These are phyloP conservation scores for Arthrobotrys sphaeroides DNA, from an alignment of 2,329 filamentous ascomycete genomes.

Conservation along the genomic window DNA sequence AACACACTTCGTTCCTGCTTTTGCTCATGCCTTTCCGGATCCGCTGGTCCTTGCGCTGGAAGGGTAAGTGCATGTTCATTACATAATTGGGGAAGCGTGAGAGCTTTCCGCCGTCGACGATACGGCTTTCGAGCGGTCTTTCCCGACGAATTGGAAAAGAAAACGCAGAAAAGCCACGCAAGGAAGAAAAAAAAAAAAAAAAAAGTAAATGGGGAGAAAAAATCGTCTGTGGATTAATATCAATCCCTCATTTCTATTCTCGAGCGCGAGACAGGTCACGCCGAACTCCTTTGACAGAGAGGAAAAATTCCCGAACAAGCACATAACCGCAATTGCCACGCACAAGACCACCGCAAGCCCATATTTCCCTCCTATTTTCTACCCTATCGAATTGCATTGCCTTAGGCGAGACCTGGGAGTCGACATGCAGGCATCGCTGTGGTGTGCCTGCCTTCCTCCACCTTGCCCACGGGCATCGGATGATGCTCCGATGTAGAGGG, in stretches of 20 bases:
- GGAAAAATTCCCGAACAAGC: constrained; percentile 24
- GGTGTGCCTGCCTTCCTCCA: constrained; percentile 45
- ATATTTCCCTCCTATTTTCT: constrained; percentile 20
- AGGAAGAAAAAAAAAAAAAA: no score
- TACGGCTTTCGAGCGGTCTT: background rate
- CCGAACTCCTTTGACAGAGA: no score
- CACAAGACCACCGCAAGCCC: no score
- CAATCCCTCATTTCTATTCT: no score
- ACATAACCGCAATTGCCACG: no score
- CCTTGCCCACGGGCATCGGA: constrained; percentile 53
- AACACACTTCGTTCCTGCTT: constrained; percentile 53
- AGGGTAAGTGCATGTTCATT: constrained; percentile 14
- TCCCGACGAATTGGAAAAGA: no score
- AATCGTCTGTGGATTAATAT: no score
- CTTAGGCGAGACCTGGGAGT: constrained; percentile 53
- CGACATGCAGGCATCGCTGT: constrained; percentile 45
- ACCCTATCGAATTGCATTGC: constrained; percentile 51
- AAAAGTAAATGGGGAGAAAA: no score
- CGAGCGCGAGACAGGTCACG: no score
- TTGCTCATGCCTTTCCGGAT: constrained; percentile 50
- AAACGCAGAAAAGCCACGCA: no score
- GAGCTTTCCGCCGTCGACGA: background rate
- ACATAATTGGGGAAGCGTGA: constrained; percentile 22
- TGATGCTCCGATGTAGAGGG: constrained; percentile 54
- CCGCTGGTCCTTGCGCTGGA: constrained; percentile 47